Base-by-base conservation (phyloP, 2,329 filamentous ascomycete species). In the Diplodia intermedia region DNA sequence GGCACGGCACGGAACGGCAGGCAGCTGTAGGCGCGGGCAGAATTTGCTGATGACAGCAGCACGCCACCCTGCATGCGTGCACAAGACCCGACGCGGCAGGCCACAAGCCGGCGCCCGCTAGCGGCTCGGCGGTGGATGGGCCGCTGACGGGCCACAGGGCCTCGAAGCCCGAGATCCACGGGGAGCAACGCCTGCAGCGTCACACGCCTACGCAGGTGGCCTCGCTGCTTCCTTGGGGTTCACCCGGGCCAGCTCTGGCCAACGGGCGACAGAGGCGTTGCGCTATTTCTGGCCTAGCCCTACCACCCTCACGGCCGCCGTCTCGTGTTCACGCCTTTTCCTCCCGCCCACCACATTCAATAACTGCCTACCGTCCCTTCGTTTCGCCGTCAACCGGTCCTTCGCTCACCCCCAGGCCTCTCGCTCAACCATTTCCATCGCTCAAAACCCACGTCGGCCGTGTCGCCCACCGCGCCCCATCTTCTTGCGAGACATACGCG, bases 301-400 rank as follows among this genome's bases (percentile, higher is more conserved):
- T 36, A 20, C 18, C 54, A 57, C 54, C 31, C 54, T 49, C 31
- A n/a, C 8, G 40, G 26, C 43, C n/a, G 57, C 43, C 14, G 60
- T 52, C 60, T 63, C 60, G 60, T 63, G 60, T 63, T 53, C 60
- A 52, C 31, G 60, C 60, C 60, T 52, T 50, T 38, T 63, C 47
- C 20, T 52, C 60, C 47, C 23, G 7, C 60, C 40, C 40, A 52
- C 63, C 62, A 20, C 20, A 29, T 14, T 40, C 52, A 26, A 47
- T 47, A 47, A 40, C 38, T 49, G 60, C 60, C n/a, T 36, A 29
- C 53, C 36, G 12, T 62, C 65, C 65, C 52, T 53, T 55, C 66
- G 56, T 57, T 52, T 52, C n/a, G 54, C 65, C 43, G 40, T n/a
- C 53, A 15, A 29, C 57, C 63, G 56, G 50, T 62, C 68, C n/a